These are phyloP conservation scores for Geotrichum restrictum DNA, from an alignment of 1,139 yeast species.

Conservation along the genomic window DNA sequence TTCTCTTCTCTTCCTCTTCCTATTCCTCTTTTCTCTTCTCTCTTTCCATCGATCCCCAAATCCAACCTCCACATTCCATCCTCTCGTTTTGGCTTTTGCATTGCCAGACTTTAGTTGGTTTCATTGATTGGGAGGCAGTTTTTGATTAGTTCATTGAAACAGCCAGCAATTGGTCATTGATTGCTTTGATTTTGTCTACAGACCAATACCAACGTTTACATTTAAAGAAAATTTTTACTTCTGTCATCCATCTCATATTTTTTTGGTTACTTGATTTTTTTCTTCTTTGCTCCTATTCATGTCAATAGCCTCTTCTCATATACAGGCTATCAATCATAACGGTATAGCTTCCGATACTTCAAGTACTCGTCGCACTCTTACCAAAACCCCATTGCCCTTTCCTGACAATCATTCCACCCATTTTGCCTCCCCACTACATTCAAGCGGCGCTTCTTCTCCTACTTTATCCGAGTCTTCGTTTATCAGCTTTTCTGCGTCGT, in stretches of 20 bases:
- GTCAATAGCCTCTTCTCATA: slow-evolving; percentile 2
- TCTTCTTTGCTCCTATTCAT: neutral
- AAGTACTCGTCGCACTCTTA: neutral
- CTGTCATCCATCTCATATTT: neutral
- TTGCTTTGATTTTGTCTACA: slow-evolving; percentile 1
- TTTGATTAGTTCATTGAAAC: neutral
- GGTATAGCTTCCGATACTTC: slow-evolving; percentile 7
- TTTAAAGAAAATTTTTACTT: slow-evolving; percentile 3
- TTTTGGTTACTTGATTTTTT: neutral
- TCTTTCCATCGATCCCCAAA: neutral
- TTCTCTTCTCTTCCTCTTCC: neutral
- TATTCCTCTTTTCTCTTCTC: neutral
- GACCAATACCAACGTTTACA: slow-evolving; percentile 6
- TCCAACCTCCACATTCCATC: neutral
- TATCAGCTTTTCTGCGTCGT: neutral
- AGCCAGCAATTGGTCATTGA: neutral
- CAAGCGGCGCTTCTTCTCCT: neutral
- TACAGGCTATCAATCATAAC: neutral
- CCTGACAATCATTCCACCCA: no score
- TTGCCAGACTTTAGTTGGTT: neutral
- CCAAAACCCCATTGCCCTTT: neutral
- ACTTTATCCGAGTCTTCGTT: slow-evolving; percentile 3
- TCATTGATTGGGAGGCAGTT: neutral
- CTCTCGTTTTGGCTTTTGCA: neutral
- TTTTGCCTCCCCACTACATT: no score